Percentiles rank a stretch among this genome's conserved stretches.
Evolutionary conservation across 495 filamentous ascomycete species (phyloP).

Genomic region (Penicillium crystallinum): DNA sequence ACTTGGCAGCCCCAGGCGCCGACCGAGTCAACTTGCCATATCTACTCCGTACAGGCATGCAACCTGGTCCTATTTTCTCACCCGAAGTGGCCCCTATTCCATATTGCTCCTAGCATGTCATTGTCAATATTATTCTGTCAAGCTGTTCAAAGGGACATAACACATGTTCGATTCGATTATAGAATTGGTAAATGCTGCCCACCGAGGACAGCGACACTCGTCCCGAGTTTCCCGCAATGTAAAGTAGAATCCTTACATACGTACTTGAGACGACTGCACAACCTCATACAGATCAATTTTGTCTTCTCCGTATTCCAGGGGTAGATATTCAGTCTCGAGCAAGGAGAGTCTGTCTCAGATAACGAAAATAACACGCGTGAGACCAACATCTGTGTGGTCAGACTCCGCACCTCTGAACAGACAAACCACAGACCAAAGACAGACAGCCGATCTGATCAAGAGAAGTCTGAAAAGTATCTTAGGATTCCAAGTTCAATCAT

Average conservation of each 20-base stretch:
- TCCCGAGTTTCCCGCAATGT: not conserved
- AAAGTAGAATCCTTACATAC: not conserved
- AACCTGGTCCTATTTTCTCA: no score
- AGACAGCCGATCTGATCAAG: not conserved
- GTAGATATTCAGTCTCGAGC: not conserved
- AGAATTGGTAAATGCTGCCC: no score
- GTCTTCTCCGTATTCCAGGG: not conserved
- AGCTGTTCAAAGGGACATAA: no score
- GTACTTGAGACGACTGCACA: not conserved
- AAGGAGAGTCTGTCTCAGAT: slow-evolving; percentile 2
- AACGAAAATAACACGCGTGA: not conserved
- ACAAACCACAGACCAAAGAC: not conserved
- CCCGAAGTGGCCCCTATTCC: no score
- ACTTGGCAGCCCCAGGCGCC: no score
- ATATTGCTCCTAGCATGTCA: no score
- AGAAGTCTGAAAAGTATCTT: not conserved
- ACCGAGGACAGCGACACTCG: no score
- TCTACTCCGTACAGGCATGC: no score
- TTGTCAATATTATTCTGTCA: no score
- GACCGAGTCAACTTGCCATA: no score
- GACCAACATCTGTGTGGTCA: not conserved
- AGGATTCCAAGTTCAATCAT: not conserved
- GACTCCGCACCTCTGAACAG: not conserved
- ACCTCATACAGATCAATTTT: not conserved
- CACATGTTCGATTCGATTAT: no score